A percentile compares a stretch with the other conserved stretches of the same genome.
These are phyloP conservation scores for Ophiostoma sp. DNA, from an alignment of 2,329 filamentous ascomycete species.

Conservation along the genomic window DNA sequence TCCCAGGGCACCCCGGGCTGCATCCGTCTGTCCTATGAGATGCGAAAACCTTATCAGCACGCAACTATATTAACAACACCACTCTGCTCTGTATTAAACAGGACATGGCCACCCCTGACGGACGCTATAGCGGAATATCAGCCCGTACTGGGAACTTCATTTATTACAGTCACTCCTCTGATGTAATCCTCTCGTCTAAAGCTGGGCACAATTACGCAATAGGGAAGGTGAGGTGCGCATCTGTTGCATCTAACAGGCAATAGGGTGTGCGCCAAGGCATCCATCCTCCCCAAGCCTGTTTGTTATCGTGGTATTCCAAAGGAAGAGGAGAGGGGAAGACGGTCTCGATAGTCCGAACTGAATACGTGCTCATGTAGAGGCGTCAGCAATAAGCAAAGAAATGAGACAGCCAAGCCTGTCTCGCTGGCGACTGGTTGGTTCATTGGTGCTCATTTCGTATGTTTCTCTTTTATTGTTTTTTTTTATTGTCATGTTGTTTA, in stretches of 20 bases:
- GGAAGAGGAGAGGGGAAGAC: not conserved
- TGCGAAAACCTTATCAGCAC: not conserved
- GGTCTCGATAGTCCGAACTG: not conserved
- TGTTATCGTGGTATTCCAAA: constrained; percentile 2
- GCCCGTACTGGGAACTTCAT: not conserved
- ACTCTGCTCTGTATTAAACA: not conserved
- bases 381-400: not conserved
- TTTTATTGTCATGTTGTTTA: not conserved
- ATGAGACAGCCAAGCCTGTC: constrained; percentile 11
- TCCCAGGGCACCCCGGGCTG: not conserved
- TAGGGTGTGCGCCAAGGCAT: constrained; percentile 13
- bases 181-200: not conserved
- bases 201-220: constrained; percentile 16
- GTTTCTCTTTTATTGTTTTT: constrained; percentile 10
- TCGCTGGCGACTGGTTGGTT: constrained; percentile 4
- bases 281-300: not conserved
- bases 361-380: not conserved
- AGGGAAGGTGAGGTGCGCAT: constrained; percentile 3
- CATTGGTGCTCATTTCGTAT: not conserved
- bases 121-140: not conserved
- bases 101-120: not conserved
- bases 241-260: constrained; percentile 9
- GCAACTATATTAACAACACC: not conserved
- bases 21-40: constrained; percentile 1
- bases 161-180: not conserved